phyloP scores from a whole-genome alignment of 202 grass and related monocot genomes.

The Cymbopogon flexuosus region DNA sequence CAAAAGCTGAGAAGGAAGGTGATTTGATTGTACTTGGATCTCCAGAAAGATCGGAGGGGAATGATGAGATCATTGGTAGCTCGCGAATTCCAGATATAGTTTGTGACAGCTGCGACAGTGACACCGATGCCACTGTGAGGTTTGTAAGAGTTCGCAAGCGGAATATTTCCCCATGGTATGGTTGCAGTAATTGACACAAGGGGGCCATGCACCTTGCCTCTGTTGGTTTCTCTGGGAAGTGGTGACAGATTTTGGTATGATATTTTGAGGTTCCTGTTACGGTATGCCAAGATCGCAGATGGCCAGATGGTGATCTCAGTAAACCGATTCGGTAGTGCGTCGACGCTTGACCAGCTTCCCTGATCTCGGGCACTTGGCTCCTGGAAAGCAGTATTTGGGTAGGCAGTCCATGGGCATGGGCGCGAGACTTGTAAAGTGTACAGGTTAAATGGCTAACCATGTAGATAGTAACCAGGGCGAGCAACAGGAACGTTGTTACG shows the following conservation, averaged over 20 bases:
- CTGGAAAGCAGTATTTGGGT: constrained; percentile 17
- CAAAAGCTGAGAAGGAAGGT: constrained; percentile 18
- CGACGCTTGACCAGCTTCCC: background rate
- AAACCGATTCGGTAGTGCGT: background rate
- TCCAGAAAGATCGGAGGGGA: background rate
- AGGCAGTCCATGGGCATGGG: background rate
- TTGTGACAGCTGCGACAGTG: constrained; percentile 18
- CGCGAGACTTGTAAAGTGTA: constrained; percentile 3
- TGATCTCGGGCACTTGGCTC: background rate
- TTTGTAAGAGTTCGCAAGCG: background rate
- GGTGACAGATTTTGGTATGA: background rate
- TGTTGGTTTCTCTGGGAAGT: background rate
- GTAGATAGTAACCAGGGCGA: background rate
- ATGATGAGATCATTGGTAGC: background rate
- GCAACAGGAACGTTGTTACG: no score
- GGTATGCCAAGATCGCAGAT: background rate
- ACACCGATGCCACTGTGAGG: background rate
- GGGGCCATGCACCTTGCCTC: background rate
- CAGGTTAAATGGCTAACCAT: background rate
- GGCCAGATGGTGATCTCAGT: background rate
- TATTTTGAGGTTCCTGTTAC: background rate
- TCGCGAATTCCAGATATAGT: background rate
- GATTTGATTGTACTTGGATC: background rate
- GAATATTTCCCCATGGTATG: background rate
- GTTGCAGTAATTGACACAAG: background rate